Conservation (phyloP, 139 green algal genomes). For the Micractinium sp. region DNA sequence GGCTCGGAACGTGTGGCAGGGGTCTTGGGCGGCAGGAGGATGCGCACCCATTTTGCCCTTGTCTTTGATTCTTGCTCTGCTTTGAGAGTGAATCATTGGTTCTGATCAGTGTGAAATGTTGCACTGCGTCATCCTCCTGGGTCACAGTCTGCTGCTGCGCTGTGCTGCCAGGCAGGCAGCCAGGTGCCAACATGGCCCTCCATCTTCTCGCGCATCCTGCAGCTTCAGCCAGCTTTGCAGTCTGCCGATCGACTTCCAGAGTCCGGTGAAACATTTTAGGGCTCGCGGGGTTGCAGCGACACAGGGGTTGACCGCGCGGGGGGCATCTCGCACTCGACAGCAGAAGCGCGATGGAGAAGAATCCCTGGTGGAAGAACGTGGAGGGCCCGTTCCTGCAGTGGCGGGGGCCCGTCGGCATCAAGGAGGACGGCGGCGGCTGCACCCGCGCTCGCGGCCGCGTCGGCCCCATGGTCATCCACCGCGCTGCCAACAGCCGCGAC, state of each 20-base stretch:
- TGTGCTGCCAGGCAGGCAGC: neutral
- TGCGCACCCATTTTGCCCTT: too few species aligned
- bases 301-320: neutral
- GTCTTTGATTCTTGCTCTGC: too few species aligned
- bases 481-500: slow-evolving; percentile 77
- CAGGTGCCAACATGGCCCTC: neutral
- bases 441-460: slow-evolving; percentile 79
- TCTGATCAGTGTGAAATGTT: too few species aligned
- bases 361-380: slow-evolving; percentile 85
- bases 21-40: too few species aligned
- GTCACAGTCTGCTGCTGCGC: neutral
- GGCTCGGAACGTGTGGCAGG: too few species aligned
- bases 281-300: neutral
- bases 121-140: too few species aligned
- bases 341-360: slow-evolving; percentile 65
- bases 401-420: slow-evolving; percentile 82
- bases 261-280: neutral
- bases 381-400: slow-evolving; percentile 74
- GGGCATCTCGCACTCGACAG: too few species aligned
- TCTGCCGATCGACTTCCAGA: neutral
- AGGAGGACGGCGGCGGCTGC: slow-evolving; percentile 88
- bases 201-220: neutral
- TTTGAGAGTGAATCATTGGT: too few species aligned
- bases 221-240: neutral
- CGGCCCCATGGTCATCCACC: slow-evolving; percentile 84